phyloP scores from a whole-genome alignment of 2,329 filamentous ascomycete species.

The Microthyrium microscopicum region DNA sequence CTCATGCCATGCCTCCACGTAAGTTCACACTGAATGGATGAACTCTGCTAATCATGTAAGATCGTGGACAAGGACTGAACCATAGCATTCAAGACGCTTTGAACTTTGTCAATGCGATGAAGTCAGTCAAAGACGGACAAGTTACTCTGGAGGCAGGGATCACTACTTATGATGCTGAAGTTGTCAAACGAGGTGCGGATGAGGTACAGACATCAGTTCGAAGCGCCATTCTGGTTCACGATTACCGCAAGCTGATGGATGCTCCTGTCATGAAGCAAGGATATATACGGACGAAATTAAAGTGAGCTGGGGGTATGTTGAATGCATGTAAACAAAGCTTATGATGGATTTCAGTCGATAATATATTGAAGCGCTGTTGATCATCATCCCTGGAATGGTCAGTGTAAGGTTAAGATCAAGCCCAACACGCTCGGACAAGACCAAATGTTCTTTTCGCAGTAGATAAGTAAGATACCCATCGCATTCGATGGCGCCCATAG shows the following conservation, averaged over 20 bases:
- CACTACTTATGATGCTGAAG: conserved; percentile 16
- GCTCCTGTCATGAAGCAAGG: background rate
- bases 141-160: conserved; percentile 4
- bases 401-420: no score
- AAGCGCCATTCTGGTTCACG: conserved; percentile 31
- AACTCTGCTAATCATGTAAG: conserved; percentile 9
- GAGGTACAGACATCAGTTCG: conserved; percentile 27
- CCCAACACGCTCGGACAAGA: no score
- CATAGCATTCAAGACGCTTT: conserved; percentile 20
- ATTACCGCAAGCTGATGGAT: no score
- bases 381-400: no score
- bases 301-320: no score
- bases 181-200: conserved; percentile 24
- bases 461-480: no score
- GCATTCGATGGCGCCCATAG: no score
- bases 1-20: conserved; percentile 25
- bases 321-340: no score
- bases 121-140: conserved; percentile 10
- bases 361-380: no score
- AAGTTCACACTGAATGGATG: conserved; percentile 7
- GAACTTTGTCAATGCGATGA: conserved; percentile 15
- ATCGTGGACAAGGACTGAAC: conserved; percentile 22
- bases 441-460: no score
- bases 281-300: conserved; percentile 5
- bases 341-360: no score